Base-by-base conservation (phyloP, 371 early-diverging fungal genomes). In the Thermomucor indicae-seudaticae region DNA sequence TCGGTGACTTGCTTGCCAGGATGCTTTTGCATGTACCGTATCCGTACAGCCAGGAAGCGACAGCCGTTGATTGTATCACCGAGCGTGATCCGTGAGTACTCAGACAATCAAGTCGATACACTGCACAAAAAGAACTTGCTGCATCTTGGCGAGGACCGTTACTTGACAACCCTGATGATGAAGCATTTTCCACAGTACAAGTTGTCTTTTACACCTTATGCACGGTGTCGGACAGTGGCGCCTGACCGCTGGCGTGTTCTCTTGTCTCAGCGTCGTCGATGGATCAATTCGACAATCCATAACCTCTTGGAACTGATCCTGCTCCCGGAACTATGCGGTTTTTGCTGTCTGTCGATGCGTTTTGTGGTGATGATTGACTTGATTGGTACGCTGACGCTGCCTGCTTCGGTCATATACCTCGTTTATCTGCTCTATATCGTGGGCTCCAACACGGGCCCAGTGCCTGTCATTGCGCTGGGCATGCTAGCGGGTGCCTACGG, bases 241-340 rank as follows among this genome's bases (percentile, higher is more conserved):
- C 99, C 99, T 0, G 91, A 88, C 47, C 75, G 79, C 19, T 98
- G 96, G 73, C 67, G 68, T 7, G 90, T 97, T 39, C 73, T 99
- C 40, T 72, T 98, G 19, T 93, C 94, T 19, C 99, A 99, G 70
- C 79, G 99, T 3, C 84, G 99, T 47, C 75, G 98, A 41, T 99
- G 99, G 98, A 98, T 99, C 75, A 99, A 99, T 70, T 97, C 97
- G 3, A 99, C 99, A 3, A 81, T 96, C 43, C 96, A 96, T 58
- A 99, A 98, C 58, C 64, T 98, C 51, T 77, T 97, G 53, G 99
- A 98, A 65, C 78, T 98, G 30, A 80, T 96, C 29, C 72, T 91
- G 46, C 84, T 99, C 6, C 84, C 87, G 20, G 87, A 96, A 58
- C 79, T 99, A 42, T 98, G 99, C 65, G 99, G 98, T 1, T 90